Conservation (phyloP, 2,329 filamentous ascomycete genomes). For the Penicillium sp. region DNA sequence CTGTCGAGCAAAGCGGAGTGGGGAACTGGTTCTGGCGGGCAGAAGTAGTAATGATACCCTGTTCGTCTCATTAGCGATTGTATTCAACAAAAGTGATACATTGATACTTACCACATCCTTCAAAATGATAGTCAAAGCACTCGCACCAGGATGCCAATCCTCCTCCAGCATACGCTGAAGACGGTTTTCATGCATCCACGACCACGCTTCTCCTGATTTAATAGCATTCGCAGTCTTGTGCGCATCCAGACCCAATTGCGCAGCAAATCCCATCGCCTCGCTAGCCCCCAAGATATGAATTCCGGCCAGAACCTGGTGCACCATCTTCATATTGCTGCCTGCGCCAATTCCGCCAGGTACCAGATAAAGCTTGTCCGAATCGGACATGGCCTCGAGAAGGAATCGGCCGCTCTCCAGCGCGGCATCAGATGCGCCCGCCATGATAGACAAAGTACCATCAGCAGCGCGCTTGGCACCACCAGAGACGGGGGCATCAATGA, state of each 20-base stretch:
- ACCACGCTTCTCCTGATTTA: conserved; percentile 51
- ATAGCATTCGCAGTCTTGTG: conserved; percentile 45
- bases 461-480: conserved; percentile 68
- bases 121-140: conserved; percentile 59
- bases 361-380: conserved; percentile 58
- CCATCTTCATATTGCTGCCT: conserved; percentile 61
- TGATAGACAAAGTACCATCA: conserved; percentile 71
- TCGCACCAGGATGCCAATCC: conserved; percentile 55
- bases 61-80: not conserved
- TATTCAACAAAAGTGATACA: not conserved
- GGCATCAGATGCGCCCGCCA: conserved; percentile 61
- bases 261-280: conserved; percentile 61
- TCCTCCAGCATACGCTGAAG: conserved; percentile 55
- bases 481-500: conserved; percentile 71
- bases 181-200: conserved; percentile 63
- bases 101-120: conserved; percentile 51
- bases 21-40: conserved; percentile 59
- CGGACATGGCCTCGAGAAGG: conserved; percentile 63
- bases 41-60: conserved; percentile 66
- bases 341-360: conserved; percentile 61
- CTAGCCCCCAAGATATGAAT: conserved; percentile 61
- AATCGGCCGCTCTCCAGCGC: conserved; percentile 58
- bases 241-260: conserved; percentile 54
- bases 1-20: conserved; percentile 59
- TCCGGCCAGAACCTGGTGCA: conserved; percentile 63